phyloP scores from a whole-genome alignment of 768 basidiomycete genomes.

The Boletus rex-veris region DNA sequence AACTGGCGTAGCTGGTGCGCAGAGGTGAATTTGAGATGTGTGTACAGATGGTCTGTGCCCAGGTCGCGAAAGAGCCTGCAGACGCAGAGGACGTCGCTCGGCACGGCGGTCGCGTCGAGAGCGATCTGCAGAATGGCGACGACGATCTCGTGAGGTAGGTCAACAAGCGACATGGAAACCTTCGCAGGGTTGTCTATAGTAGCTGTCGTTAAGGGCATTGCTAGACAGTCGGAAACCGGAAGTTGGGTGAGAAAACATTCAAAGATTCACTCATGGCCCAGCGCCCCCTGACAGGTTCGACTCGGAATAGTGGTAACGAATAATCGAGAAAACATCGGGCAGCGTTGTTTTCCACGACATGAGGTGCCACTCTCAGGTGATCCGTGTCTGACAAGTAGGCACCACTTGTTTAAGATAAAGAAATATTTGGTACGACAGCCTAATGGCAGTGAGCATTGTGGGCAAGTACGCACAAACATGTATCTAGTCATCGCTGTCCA shows the following conservation, averaged over 20 bases:
- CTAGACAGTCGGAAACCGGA: slow-evolving; percentile 6
- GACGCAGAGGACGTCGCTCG: slow-evolving; percentile 22
- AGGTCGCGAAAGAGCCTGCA: slow-evolving; percentile 19
- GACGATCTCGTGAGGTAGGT: slow-evolving; percentile 25
- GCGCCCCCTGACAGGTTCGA: not conserved
- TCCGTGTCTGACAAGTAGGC: too few species aligned
- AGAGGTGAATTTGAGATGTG: slow-evolving; percentile 25
- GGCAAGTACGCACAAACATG: not conserved
- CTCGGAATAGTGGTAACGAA: not conserved
- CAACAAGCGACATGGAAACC: slow-evolving; percentile 7
- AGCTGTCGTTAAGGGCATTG: not conserved
- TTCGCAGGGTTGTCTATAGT: not conserved
- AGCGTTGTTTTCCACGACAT: too few species aligned
- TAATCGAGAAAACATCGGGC: too few species aligned
- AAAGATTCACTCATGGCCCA: too few species aligned
- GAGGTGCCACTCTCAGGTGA: too few species aligned
- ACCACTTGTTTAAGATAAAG: not conserved
- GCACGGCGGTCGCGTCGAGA: slow-evolving; percentile 11
- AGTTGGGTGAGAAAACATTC: too few species aligned
- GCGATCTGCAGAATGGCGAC: slow-evolving; percentile 13
- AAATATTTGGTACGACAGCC: not conserved
- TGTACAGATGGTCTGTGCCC: slow-evolving; percentile 23
- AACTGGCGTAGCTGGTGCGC: slow-evolving; percentile 21
- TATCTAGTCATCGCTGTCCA: slow-evolving; percentile 30
- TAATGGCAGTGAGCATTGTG: not conserved